phyloP scores from a whole-genome alignment of 805 yeast species.

The Teunomyces panamensis region DNA sequence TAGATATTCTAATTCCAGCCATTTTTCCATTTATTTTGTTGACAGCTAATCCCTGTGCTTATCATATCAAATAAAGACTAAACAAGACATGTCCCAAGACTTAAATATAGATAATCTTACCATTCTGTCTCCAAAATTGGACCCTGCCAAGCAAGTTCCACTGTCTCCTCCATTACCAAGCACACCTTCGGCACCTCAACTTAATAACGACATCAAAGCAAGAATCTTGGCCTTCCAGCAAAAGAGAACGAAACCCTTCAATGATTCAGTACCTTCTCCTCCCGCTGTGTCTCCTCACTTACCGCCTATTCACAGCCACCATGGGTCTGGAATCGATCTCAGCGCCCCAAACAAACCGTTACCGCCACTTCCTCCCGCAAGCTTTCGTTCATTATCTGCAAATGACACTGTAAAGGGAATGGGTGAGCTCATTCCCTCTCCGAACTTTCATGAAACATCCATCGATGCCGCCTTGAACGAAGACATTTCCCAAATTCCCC shows the following conservation, averaged over 20 bases:
- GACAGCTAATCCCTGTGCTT: background rate
- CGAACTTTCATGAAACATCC: slow-evolving; percentile 1
- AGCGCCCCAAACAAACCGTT: slow-evolving; percentile 16
- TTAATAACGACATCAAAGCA: slow-evolving; percentile 74
- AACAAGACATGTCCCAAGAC: background rate
- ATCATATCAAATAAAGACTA: background rate
- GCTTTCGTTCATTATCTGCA: slow-evolving; percentile 8
- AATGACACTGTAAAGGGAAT: slow-evolving; percentile 8
- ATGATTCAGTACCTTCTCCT: slow-evolving; percentile 8
- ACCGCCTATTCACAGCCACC: slow-evolving; percentile 13
- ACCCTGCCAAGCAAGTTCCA: slow-evolving; percentile 1
- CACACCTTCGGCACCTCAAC: slow-evolving; percentile 8
- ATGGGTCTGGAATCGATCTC: background rate
- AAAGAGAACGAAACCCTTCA: slow-evolving; percentile 44
- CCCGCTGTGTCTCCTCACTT: slow-evolving; percentile 2
- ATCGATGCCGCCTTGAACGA: background rate
- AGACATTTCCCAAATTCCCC: background rate
- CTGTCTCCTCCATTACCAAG: slow-evolving; percentile 5
- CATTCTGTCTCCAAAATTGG: slow-evolving; percentile 3
- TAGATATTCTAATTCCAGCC: no score
- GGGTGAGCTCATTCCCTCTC: slow-evolving; percentile 8
- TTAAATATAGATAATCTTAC: slow-evolving; percentile 1
- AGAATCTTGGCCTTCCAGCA: slow-evolving; percentile 84
- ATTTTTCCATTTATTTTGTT: background rate
- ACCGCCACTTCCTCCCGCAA: slow-evolving; percentile 24